phyloP scores from a whole-genome alignment of 768 basidiomycete species.

The Clavulina sp. region DNA sequence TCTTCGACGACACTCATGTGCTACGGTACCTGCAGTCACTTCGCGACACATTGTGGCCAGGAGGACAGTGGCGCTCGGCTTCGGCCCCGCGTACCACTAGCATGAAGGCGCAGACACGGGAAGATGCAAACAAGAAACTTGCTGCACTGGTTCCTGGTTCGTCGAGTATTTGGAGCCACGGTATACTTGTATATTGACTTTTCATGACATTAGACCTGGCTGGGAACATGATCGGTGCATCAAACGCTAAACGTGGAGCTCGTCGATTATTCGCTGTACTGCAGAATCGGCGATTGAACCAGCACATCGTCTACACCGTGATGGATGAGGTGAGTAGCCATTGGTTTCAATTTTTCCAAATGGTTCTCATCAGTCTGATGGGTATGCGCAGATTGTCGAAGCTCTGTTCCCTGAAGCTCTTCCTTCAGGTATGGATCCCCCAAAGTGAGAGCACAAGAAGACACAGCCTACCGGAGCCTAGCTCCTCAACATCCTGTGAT shows the following conservation, averaged over 20 bases:
- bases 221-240: constrained; percentile 95
- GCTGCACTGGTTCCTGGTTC: constrained; percentile 82
- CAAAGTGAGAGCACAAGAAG: too few relatives aligned
- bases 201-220: constrained; percentile 49
- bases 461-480: too few relatives aligned
- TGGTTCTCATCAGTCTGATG: background rate
- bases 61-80: constrained; percentile 51
- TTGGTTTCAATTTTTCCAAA: background rate
- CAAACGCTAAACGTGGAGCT: constrained; percentile 85
- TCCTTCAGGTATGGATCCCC: too few relatives aligned
- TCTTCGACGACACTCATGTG: constrained; percentile 52
- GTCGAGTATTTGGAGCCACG: background rate
- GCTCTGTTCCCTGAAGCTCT: constrained; percentile 50
- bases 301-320: constrained; percentile 77
- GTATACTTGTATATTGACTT: background rate
- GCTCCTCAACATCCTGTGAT: too few relatives aligned
- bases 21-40: constrained; percentile 48
- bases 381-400: constrained; percentile 29
- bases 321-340: constrained; percentile 57
- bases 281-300: constrained; percentile 87
- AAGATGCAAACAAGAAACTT: constrained; percentile 80
- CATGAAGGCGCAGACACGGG: constrained; percentile 63
- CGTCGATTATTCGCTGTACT: constrained; percentile 83
- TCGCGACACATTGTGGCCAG: constrained; percentile 68
- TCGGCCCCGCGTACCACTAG: constrained; percentile 52